Percentiles rank a stretch among this genome's conserved stretches.
phyloP scores from a whole-genome alignment of 2,329 filamentous ascomycete species.

The Fusarium bulbicola region DNA sequence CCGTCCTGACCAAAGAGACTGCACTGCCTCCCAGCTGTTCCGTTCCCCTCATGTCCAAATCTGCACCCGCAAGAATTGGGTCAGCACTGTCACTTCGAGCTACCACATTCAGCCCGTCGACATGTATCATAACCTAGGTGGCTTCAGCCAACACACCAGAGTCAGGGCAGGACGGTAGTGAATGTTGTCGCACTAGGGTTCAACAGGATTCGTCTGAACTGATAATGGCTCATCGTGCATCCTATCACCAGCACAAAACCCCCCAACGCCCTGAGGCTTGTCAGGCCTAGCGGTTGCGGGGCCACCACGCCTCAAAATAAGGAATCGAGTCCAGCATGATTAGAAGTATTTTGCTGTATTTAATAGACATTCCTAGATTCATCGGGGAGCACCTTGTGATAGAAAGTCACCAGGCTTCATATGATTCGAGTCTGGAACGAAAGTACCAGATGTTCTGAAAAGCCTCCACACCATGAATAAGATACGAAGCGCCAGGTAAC shows the following conservation, averaged over 20 bases:
- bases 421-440: neutral
- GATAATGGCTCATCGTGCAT: slow-evolving; percentile 4
- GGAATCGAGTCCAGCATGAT: neutral
- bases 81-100: slow-evolving; percentile 1
- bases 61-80: neutral
- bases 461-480: slow-evolving; percentile 13
- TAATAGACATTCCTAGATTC: neutral
- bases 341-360: neutral
- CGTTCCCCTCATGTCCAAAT: neutral
- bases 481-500: neutral
- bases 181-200: neutral
- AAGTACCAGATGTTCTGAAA: neutral
- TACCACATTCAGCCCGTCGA: slow-evolving; percentile 35
- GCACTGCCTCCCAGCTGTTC: neutral
- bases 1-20: neutral
- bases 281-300: neutral
- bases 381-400: neutral
- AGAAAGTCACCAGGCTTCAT: neutral
- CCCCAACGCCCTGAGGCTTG: neutral
- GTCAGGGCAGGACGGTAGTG: neutral
- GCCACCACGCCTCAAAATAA: neutral
- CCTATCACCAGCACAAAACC: neutral
- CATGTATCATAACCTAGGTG: neutral
- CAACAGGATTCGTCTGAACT: slow-evolving; percentile 5
- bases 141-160: neutral